These are phyloP conservation scores for Aquilaria sinensis DNA, from an alignment of 345 rosid genomes.

Conservation along the genomic window DNA sequence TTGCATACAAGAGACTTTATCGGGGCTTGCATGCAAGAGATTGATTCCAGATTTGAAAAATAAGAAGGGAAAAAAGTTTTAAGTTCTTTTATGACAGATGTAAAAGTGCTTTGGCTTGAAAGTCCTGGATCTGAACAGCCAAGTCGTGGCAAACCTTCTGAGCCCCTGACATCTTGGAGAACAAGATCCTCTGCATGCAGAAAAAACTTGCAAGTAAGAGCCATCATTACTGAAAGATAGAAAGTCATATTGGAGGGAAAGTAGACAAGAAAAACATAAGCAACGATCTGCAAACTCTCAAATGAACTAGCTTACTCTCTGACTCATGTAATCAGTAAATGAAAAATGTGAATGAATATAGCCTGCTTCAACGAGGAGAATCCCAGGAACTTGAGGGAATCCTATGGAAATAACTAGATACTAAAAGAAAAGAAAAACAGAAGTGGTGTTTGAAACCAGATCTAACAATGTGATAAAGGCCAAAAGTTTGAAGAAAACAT, in stretches of 20 bases:
- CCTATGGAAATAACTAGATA: slow-evolving; percentile 18
- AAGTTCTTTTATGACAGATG: slow-evolving; percentile 21
- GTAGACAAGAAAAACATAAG: background rate
- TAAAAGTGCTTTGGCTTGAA: slow-evolving; percentile 19
- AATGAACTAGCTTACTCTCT: slow-evolving; percentile 27
- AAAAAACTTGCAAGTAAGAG: slow-evolving; percentile 12
- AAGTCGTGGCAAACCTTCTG: slow-evolving; percentile 21
- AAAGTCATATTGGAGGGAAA: background rate
- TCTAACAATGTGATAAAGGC: slow-evolving; percentile 3
- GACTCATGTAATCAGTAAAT: slow-evolving; percentile 30
- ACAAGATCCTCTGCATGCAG: slow-evolving; percentile 43
- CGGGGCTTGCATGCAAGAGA: slow-evolving; percentile 9
- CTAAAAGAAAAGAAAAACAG: slow-evolving; percentile 14
- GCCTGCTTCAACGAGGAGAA: slow-evolving; percentile 21
- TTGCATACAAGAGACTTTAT: slow-evolving; percentile 22
- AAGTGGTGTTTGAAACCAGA: slow-evolving; percentile 10
- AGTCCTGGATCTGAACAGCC: slow-evolving; percentile 24
- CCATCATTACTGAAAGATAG: background rate
- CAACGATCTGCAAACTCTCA: slow-evolving; percentile 29
- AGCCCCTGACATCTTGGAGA: slow-evolving; percentile 29
- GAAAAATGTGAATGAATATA: slow-evolving; percentile 31
- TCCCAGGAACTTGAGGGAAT: slow-evolving; percentile 21
- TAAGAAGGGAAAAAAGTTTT: slow-evolving; percentile 18
- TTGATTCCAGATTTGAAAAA: slow-evolving; percentile 15
- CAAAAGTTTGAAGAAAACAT: background rate